phyloP scores from a whole-genome alignment of 768 basidiomycete species.

The Trametes punicea region DNA sequence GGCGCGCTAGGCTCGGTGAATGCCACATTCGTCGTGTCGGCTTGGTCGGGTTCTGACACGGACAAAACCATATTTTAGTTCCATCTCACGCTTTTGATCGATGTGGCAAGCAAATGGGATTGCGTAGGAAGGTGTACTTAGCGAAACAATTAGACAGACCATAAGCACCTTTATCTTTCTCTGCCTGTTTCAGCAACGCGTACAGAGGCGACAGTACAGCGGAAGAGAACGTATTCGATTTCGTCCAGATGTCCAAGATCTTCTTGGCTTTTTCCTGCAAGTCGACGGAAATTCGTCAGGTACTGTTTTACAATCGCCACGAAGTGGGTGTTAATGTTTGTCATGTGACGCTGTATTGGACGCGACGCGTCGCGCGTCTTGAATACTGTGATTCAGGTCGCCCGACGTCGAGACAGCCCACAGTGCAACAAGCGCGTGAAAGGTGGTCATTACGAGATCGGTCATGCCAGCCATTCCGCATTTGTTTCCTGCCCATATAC shows the following conservation, averaged over 20 bases:
- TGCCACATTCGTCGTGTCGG: constrained; percentile 23
- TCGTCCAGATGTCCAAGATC: constrained; percentile 96
- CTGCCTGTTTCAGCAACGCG: constrained; percentile 61
- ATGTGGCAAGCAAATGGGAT: constrained; percentile 56
- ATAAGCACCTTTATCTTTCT: constrained; percentile 81
- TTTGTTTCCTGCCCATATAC: neutral
- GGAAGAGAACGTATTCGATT: constrained; percentile 84
- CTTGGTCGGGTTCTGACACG: constrained; percentile 49
- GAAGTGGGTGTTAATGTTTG: constrained; percentile 23
- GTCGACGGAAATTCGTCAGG: constrained; percentile 40
- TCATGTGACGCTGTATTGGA: constrained; percentile 19
- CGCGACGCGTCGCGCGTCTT: constrained; percentile 1
- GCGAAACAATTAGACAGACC: constrained; percentile 60
- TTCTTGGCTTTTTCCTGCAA: constrained; percentile 94
- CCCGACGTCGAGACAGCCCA: neutral
- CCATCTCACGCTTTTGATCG: constrained; percentile 51
- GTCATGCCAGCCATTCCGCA: neutral
- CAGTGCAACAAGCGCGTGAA: neutral
- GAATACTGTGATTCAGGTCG: neutral
- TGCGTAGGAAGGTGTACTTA: constrained; percentile 76
- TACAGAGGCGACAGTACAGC: constrained; percentile 68
- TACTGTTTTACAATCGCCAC: constrained; percentile 24
- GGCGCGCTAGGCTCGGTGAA: constrained; percentile 18
- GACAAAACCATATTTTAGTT: constrained; percentile 68
- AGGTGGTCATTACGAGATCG: neutral